phyloP scores from a whole-genome alignment of 371 early-diverging fungal species.

The Circinella minor region DNA sequence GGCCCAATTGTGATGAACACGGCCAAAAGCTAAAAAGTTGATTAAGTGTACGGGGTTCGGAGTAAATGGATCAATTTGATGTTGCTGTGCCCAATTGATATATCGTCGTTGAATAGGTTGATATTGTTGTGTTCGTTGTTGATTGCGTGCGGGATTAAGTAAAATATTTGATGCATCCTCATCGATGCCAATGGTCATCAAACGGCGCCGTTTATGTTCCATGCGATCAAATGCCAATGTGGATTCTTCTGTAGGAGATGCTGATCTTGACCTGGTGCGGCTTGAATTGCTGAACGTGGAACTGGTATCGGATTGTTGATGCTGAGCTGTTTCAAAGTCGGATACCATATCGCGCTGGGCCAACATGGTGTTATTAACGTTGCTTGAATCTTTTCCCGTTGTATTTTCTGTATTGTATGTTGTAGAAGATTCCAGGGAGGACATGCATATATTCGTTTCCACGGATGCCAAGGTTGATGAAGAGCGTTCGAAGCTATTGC shows the following conservation, averaged over 20 bases:
- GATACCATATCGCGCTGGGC: slow-evolving; percentile 30
- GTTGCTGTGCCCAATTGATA: neutral
- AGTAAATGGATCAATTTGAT: neutral
- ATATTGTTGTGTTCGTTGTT: neutral
- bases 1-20: neutral
- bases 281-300: slow-evolving; percentile 2
- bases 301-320: neutral
- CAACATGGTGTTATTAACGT: slow-evolving; percentile 29
- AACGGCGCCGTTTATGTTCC: slow-evolving; percentile 16
- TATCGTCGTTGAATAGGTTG: neutral
- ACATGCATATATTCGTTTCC: neutral
- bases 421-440: slow-evolving; percentile 24
- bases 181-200: neutral
- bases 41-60: slow-evolving; percentile 5
- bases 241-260: slow-evolving; percentile 8
- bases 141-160: neutral
- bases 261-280: neutral
- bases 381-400: slow-evolving; percentile 2
- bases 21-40: slow-evolving; percentile 19
- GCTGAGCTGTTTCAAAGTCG: slow-evolving; percentile 8
- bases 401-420: slow-evolving; percentile 1
- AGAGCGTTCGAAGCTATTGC: slow-evolving; percentile 18
- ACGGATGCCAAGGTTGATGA: slow-evolving; percentile 14
- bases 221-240: slow-evolving; percentile 14
- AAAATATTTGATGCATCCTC: neutral